Evolutionary conservation across 768 basidiomycete genomes (phyloP).

Genomic region (Boletales sp.): DNA sequence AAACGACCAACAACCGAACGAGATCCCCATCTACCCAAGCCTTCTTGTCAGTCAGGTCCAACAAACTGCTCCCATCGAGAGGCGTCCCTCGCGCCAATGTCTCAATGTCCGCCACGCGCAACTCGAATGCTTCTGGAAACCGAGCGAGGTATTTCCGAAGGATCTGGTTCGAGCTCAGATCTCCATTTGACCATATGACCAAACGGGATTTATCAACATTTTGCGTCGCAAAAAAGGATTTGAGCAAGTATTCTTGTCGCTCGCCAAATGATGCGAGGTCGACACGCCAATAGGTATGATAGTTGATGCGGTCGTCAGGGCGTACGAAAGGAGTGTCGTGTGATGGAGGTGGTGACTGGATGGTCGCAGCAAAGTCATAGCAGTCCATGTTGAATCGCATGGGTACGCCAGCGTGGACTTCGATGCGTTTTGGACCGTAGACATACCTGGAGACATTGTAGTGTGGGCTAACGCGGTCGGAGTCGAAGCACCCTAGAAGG

Average conservation of each 20-base stretch:
- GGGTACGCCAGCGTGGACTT: conserved; percentile 77
- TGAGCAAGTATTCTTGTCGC: conserved; percentile 87
- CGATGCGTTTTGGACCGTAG: conserved; percentile 61
- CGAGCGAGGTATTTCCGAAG: conserved; percentile 54
- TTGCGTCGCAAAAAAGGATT: conserved; percentile 93
- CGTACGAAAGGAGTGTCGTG: conserved; percentile 8
- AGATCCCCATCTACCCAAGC: conserved; percentile 97
- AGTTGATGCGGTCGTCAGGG: conserved; percentile 53
- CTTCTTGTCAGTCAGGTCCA: conserved; percentile 64
- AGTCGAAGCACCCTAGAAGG: conserved; percentile 72
- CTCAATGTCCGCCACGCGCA: conserved; percentile 66
- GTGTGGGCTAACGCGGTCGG: conserved; percentile 49
- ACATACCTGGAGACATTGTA: conserved; percentile 68
- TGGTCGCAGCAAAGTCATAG: conserved; percentile 87
- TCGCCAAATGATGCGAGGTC: conserved; percentile 80
- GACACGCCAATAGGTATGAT: conserved; percentile 92
- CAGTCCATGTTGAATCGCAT: conserved; percentile 84
- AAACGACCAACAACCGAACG: conserved; percentile 81
- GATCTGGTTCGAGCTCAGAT: conserved; percentile 53
- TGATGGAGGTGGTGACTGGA: conserved; percentile 38
- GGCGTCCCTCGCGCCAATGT: conserved; percentile 71
- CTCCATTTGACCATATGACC: conserved; percentile 91
- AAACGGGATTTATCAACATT: conserved; percentile 58
- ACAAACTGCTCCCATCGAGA: conserved; percentile 59
- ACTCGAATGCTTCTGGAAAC: conserved; percentile 69